Evolutionary conservation across 768 basidiomycete species (phyloP), one percentile per base, ranked within the genome.

Genomic region (Lentinula sp.): DNA sequence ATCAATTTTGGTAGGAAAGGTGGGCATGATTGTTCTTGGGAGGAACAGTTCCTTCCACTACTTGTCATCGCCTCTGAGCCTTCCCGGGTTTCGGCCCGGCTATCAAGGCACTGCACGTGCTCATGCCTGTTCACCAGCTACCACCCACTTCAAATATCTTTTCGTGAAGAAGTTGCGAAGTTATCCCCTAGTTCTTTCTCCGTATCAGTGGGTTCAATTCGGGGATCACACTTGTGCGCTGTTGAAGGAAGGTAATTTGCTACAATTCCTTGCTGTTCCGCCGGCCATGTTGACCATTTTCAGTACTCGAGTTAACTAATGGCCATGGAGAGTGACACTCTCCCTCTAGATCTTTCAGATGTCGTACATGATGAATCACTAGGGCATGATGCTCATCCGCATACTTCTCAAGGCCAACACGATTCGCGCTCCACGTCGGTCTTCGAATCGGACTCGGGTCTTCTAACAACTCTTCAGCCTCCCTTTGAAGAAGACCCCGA

Each of bases 301-400:
- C 37, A 41, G 37, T 41, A 8, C 35, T 41, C 35, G 33, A 41
- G 18, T 88, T 23, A 54, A 72, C 74, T 57, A 39, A 39, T 13
- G 77, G 70, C 70, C 61, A 80, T 80, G 77, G 74, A 78, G 53
- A 69, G 82, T 72, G 85, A 86, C 70, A 84, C 86, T 69, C 82
- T 83, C 63, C 82, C 84, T 64, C 81, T 92, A 63, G 83, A 85
- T 69, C 83, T 92, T 66, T 91, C 90, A 50, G 90, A 92, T 74
- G 90, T 92, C 73, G 88, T 92, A 49, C 88, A 91, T 72, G 90
- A 91, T 70, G 87, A 90, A 60, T 80, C 86, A 35, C 80, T 90
- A 23, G 84, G 80, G 70, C 82, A 87, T 66, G 84, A 85, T 64
- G 73, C 76, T 50, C 75, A 76, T 66, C 32, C 61, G 68, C 16